Percentiles rank a stretch among this genome's conserved stretches.
Conservation (phyloP, 73 alveolate species). For the Breviolum minutum region DNA sequence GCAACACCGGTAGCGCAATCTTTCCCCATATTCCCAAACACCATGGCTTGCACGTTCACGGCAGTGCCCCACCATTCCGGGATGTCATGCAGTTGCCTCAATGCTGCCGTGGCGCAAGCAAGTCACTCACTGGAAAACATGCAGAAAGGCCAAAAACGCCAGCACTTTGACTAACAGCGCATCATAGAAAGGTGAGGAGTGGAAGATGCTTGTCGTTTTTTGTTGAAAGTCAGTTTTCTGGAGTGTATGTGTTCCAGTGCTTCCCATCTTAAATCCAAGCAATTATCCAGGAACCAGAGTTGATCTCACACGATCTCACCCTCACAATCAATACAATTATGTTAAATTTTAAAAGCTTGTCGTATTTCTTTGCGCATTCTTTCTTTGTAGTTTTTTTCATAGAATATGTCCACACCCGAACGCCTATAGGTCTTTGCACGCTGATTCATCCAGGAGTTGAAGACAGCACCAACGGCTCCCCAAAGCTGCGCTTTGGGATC, state of each 20-base stretch:
- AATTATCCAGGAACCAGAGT: not conserved
- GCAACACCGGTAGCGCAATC: slow-evolving; percentile 97
- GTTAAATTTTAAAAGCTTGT: not conserved
- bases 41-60: slow-evolving; percentile 96
- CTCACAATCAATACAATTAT: not conserved
- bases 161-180: not conserved
- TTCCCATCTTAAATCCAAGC: too few species aligned
- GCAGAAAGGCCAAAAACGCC: not conserved
- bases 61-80: slow-evolving; percentile 98
- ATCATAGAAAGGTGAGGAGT: too few species aligned
- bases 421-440: slow-evolving; percentile 54
- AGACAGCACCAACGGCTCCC: slow-evolving; percentile 63
- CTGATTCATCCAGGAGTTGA: slow-evolving; percentile 59
- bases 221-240: too few species aligned
- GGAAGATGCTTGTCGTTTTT: too few species aligned
- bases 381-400: too few species aligned
- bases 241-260: too few species aligned
- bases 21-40: slow-evolving; percentile 71
- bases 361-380: too few species aligned
- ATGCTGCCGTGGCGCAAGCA: not conserved
- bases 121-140: not conserved
- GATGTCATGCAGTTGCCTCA: slow-evolving; percentile 95
- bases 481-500: slow-evolving; percentile 56
- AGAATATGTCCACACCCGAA: not conserved
- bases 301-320: not conserved